Conservation (phyloP, 2,329 filamentous ascomycete species). For the Fusarium camptoceras region DNA sequence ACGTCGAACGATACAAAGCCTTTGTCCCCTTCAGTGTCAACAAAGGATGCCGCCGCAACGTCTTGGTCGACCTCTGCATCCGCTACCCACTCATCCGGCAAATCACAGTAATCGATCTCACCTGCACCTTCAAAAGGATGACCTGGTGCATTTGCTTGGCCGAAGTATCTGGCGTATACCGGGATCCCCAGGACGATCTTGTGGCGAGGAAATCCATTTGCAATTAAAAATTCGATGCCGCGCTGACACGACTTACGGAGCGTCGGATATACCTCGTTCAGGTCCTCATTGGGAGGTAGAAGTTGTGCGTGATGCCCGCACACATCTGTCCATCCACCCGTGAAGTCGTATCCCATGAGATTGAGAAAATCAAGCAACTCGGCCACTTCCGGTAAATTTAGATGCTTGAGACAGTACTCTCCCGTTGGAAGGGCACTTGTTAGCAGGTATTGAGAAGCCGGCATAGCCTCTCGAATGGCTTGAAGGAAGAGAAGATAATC, state of each 20-base stretch:
- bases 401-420: conserved; percentile 70
- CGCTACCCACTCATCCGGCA: conserved; percentile 64
- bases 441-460: conserved; percentile 66
- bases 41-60: conserved; percentile 68
- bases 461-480: conserved; percentile 65
- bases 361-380: conserved; percentile 71
- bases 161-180: conserved; percentile 71
- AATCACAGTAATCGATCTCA: conserved; percentile 72
- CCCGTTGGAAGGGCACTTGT: conserved; percentile 72
- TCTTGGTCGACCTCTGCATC: conserved; percentile 60
- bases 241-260: conserved; percentile 62
- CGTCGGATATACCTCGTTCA: conserved; percentile 43
- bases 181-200: conserved; percentile 74
- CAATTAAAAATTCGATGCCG: conserved; percentile 65
- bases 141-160: conserved; percentile 63
- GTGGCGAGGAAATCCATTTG: conserved; percentile 63
- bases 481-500: conserved; percentile 69
- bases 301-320: conserved; percentile 75
- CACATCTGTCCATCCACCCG: conserved; percentile 70
- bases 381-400: conserved; percentile 65
- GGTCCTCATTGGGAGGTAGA: conserved; percentile 54
- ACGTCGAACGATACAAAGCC: conserved; percentile 75
- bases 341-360: conserved; percentile 77
- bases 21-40: conserved; percentile 53
- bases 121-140: conserved; percentile 61